Percentiles rank a stretch among this genome's conserved stretches.
phyloP scores from a whole-genome alignment of 371 early-diverging fungal genomes.

The Catenaria anguillulae region DNA sequence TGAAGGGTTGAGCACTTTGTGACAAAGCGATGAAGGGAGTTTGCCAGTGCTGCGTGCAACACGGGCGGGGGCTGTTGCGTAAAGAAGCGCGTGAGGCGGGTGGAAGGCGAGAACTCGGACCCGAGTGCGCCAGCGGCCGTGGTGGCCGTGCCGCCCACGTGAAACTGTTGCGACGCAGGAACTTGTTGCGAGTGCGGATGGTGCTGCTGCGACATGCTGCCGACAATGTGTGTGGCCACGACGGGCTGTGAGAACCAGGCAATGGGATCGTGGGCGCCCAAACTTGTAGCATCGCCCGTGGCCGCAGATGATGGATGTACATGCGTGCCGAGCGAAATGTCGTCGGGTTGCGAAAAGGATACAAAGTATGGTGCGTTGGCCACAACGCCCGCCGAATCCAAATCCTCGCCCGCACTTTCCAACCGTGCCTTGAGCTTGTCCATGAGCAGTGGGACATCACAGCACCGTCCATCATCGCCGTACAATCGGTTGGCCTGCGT shows the following conservation, averaged over 20 bases:
- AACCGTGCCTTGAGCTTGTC: neutral
- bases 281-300: no score
- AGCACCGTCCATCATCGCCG: neutral
- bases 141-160: no score
- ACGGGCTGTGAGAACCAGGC: slow-evolving; percentile 1
- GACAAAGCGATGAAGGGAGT: slow-evolving; percentile 25
- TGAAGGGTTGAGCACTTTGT: slow-evolving; percentile 26
- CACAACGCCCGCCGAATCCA: no score
- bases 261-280: neutral
- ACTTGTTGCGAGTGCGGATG: neutral
- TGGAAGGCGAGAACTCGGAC: slow-evolving; percentile 28
- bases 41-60: slow-evolving; percentile 20
- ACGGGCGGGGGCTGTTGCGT: slow-evolving; percentile 14
- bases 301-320: no score
- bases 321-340: no score
- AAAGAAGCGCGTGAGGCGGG: slow-evolving; percentile 37
- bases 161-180: neutral
- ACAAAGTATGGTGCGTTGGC: neutral
- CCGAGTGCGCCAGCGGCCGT: no score
- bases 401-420: neutral
- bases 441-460: neutral
- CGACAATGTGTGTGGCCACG: neutral
- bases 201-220: no score
- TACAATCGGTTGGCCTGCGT: neutral
- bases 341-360: neutral